Evolutionary conservation across 1,284 basidiomycete genomes (phyloP).

Genomic region (Trichosporon sp.): DNA sequence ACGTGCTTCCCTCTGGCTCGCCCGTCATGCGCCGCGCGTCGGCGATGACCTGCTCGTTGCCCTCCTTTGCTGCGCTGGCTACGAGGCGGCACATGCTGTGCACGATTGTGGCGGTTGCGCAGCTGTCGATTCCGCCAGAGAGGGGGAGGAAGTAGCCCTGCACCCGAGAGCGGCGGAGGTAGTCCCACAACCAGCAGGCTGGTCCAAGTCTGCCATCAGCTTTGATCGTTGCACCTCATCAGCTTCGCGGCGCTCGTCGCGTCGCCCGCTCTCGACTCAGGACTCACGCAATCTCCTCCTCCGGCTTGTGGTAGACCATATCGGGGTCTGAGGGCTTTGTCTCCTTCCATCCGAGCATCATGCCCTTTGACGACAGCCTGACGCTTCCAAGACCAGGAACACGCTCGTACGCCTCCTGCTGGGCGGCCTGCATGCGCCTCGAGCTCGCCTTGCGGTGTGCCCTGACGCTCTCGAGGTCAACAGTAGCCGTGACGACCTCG

Average conservation of each 20-base stretch:
- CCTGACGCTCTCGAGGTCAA: slow-evolving; percentile 91
- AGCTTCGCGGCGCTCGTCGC: no score
- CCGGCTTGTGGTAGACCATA: slow-evolving; percentile 75
- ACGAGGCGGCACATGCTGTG: slow-evolving; percentile 95
- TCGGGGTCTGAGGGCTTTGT: slow-evolving; percentile 54
- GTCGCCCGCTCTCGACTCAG: neutral
- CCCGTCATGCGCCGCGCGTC: slow-evolving; percentile 87
- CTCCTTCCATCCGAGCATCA: slow-evolving; percentile 63
- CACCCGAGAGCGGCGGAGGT: slow-evolving; percentile 83
- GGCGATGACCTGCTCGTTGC: slow-evolving; percentile 76
- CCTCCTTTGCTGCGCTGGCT: slow-evolving; percentile 62
- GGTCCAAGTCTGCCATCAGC: slow-evolving; percentile 67
- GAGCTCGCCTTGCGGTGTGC: slow-evolving; percentile 75
- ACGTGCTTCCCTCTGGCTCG: slow-evolving; percentile 69
- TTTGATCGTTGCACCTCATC: neutral
- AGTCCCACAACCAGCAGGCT: slow-evolving; percentile 99
- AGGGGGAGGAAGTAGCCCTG: slow-evolving; percentile 96
- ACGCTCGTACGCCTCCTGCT: slow-evolving; percentile 65
- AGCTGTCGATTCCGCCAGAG: slow-evolving; percentile 96
- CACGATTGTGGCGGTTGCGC: slow-evolving; percentile 91
- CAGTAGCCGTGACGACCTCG: slow-evolving; percentile 88
- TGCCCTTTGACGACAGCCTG: slow-evolving; percentile 55
- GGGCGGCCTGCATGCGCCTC: slow-evolving; percentile 82
- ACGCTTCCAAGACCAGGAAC: slow-evolving; percentile 62
- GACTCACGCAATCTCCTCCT: slow-evolving; percentile 94